A percentile compares a stretch with the other conserved stretches of the same genome.
Conservation (phyloP, 768 basidiomycete species). For the Coprinopsis marcescibilis region DNA sequence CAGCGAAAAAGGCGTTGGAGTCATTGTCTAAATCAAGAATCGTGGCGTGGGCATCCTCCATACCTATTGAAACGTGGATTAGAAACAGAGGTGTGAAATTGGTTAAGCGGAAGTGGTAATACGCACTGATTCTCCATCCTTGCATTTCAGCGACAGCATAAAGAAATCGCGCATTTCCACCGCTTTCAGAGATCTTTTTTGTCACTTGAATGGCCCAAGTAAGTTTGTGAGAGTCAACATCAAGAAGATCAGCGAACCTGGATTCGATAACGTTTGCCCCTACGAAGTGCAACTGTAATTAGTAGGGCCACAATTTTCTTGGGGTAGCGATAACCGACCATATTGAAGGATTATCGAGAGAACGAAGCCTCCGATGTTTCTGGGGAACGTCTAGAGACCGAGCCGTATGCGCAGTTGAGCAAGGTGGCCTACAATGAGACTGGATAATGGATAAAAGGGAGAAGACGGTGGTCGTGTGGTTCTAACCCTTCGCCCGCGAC, state of each 20-base stretch:
- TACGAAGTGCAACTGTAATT: conserved; percentile 25
- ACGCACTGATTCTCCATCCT: conserved; percentile 97
- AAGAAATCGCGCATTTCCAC: conserved; percentile 60
- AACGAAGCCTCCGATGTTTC: conserved; percentile 2
- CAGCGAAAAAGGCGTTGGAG: conserved; percentile 84
- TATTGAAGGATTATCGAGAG: conserved; percentile 14
- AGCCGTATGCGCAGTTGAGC: no score
- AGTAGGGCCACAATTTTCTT: conserved; percentile 10
- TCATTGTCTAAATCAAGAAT: conserved; percentile 63
- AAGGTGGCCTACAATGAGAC: no score
- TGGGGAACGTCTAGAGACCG: not conserved
- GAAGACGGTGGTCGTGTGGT: conserved; percentile 33
- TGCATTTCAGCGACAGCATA: conserved; percentile 96
- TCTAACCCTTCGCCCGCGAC: conserved; percentile 13
- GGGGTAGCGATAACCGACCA: conserved; percentile 25
- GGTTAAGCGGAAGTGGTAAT: conserved; percentile 9
- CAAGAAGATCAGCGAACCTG: conserved; percentile 43
- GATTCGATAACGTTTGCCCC: conserved; percentile 86
- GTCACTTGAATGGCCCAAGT: conserved; percentile 47
- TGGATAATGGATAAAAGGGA: conserved; percentile 13
- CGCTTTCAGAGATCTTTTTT: conserved; percentile 72
- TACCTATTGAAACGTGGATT: conserved; percentile 47
- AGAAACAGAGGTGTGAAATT: conserved; percentile 5
- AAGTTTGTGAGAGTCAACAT: conserved; percentile 4
- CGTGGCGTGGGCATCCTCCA: conserved; percentile 93